phyloP scores from a whole-genome alignment of 345 rosid species.

The Citrus cavaleriei region DNA sequence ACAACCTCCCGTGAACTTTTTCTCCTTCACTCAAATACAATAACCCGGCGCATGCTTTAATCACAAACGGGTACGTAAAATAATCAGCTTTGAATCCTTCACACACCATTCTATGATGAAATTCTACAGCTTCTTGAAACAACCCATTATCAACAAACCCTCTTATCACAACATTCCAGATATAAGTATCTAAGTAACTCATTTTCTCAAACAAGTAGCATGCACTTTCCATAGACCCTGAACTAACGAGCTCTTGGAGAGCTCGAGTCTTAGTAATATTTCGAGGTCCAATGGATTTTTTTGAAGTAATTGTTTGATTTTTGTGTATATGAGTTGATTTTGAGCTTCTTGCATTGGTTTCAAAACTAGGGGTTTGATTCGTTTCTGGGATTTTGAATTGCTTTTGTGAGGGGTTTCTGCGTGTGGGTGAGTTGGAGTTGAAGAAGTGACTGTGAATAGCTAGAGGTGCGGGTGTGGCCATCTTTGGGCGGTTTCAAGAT shows the following conservation, averaged over 20 bases:
- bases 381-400: constrained; percentile 16
- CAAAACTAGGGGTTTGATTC: constrained; percentile 1
- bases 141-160: constrained; percentile 48
- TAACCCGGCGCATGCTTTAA: constrained; percentile 56
- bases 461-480: constrained; percentile 29
- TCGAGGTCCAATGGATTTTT: constrained; percentile 7
- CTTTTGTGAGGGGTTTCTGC: constrained; percentile 22
- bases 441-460: constrained; percentile 20
- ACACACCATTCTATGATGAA: constrained; percentile 43
- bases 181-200: constrained; percentile 38
- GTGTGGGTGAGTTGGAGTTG: constrained; percentile 18
- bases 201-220: constrained; percentile 68
- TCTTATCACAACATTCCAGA: constrained; percentile 68
- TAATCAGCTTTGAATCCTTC: constrained; percentile 46
- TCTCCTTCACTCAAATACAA: constrained; percentile 40
- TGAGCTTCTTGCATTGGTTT: constrained; percentile 16
- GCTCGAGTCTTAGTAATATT: constrained; percentile 27
- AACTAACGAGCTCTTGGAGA: constrained; percentile 22
- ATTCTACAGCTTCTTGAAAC: constrained; percentile 38
- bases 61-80: constrained; percentile 65
- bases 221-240: constrained; percentile 47
- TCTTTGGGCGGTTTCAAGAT: constrained; percentile 9
- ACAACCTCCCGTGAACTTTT: constrained; percentile 46
- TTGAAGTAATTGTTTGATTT: background rate
- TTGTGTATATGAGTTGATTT: constrained; percentile 10